Evolutionary conservation across 2,329 filamentous ascomycete genomes (phyloP).

Genomic region (Epichloe gansuensis): DNA sequence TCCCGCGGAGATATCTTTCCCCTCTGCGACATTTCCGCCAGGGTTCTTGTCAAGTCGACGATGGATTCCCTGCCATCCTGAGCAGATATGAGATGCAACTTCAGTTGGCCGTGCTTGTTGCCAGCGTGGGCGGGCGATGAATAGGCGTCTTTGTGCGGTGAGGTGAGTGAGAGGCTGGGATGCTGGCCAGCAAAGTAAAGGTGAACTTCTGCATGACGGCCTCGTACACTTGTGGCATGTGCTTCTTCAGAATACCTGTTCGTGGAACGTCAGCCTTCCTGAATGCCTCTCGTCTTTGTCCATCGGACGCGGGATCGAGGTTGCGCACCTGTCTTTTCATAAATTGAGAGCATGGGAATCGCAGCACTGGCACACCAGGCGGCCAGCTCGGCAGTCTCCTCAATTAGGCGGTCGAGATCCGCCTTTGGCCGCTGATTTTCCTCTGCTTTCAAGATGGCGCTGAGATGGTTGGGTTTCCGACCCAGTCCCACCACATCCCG

Average conservation of each 20-base stretch:
- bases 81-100: conserved; percentile 68
- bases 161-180: conserved; percentile 51
- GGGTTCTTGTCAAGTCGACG: conserved; percentile 87
- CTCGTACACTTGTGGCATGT: conserved; percentile 74
- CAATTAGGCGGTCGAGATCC: conserved; percentile 71
- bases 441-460: conserved; percentile 69
- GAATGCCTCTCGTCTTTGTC: not conserved
- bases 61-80: conserved; percentile 88
- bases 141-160: conserved; percentile 29
- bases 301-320: not conserved
- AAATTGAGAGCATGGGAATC: conserved; percentile 78
- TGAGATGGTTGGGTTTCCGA: conserved; percentile 73
- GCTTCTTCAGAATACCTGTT: conserved; percentile 78
- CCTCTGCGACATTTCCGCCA: conserved; percentile 89
- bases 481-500: conserved; percentile 68
- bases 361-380: conserved; percentile 89
- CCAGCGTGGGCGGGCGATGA: conserved; percentile 16
- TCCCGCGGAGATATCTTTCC: conserved; percentile 71
- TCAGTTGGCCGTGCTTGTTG: conserved; percentile 30
- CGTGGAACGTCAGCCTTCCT: not conserved
- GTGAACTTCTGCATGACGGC: conserved; percentile 68
- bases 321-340: conserved; percentile 72
- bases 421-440: conserved; percentile 56
- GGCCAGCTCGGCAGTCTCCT: conserved; percentile 81
- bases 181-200: conserved; percentile 71